A percentile compares a stretch with the other conserved stretches of the same genome.
These are phyloP conservation scores for Candida oleophila DNA, from an alignment of 805 yeast species.

Conservation along the genomic window DNA sequence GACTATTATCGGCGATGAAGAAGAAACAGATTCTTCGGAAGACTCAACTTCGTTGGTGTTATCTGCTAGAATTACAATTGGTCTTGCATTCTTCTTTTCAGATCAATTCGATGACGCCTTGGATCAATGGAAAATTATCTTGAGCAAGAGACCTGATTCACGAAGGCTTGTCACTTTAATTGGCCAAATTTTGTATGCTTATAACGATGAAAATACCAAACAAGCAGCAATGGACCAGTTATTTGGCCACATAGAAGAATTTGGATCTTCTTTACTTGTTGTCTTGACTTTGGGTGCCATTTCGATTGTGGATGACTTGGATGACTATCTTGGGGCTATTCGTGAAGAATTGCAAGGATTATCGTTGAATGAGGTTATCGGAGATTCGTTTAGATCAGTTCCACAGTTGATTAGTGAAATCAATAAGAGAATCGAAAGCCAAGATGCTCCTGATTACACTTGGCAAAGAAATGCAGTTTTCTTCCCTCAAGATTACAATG, in stretches of 20 bases:
- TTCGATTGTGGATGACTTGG: conserved; percentile 59
- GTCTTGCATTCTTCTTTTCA: conserved; percentile 65
- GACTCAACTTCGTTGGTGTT: conserved; percentile 27
- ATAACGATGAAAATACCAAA: conserved; percentile 71
- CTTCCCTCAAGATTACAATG: conserved; percentile 65
- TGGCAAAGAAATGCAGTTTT: conserved; percentile 75
- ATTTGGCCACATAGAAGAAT: conserved; percentile 57
- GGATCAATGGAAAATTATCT: conserved; percentile 62
- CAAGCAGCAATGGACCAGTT: conserved; percentile 85
- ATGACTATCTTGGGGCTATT: conserved; percentile 61
- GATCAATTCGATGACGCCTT: conserved; percentile 65
- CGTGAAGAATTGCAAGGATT: conserved; percentile 62
- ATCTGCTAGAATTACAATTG: conserved; percentile 70
- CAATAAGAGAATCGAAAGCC: conserved; percentile 34
- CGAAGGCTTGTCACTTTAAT: conserved; percentile 69
- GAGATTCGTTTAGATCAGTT: conserved; percentile 53
- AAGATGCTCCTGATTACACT: conserved; percentile 17
- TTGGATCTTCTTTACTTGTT: conserved; percentile 66
- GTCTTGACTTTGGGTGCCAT: conserved; percentile 80
- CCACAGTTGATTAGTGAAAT: conserved; percentile 60
- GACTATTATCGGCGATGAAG: conserved; percentile 43
- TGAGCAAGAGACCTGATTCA: conserved; percentile 52
- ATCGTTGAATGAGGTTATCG: conserved; percentile 43
- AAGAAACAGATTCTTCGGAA: conserved; percentile 18
- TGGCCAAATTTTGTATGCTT: conserved; percentile 77